These are phyloP conservation scores for Crithidia sp. DNA, from an alignment of 208 protist genomes.

Conservation along the genomic window DNA sequence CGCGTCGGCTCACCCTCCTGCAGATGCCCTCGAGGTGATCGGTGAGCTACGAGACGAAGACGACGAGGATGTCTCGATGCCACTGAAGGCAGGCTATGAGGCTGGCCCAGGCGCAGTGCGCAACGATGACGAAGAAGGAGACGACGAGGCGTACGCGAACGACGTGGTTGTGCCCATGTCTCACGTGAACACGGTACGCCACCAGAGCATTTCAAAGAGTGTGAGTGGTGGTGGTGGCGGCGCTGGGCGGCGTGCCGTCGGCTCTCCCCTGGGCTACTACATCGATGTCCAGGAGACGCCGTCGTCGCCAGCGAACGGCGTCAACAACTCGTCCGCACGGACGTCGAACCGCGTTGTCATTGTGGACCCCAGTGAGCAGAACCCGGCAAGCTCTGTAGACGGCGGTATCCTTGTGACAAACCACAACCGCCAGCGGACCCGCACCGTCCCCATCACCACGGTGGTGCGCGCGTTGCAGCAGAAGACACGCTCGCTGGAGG, in stretches of 20 bases:
- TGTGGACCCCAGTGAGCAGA: background rate
- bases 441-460: slow-evolving; percentile 19
- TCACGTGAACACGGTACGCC: slow-evolving; percentile 13
- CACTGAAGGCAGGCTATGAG: background rate
- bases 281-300: background rate
- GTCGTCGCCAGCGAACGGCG: background rate
- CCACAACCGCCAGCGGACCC: slow-evolving; percentile 21
- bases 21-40: slow-evolving; percentile 31
- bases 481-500: slow-evolving; percentile 65
- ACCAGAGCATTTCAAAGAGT: background rate
- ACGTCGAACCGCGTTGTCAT: slow-evolving; percentile 19
- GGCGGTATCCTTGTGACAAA: slow-evolving; percentile 1
- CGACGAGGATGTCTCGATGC: background rate
- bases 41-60: slow-evolving; percentile 29
- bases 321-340: background rate
- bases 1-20: slow-evolving; percentile 23
- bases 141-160: background rate
- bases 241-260: background rate
- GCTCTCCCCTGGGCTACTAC: slow-evolving; percentile 1
- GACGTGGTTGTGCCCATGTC: slow-evolving; percentile 19
- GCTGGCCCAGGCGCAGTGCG: background rate
- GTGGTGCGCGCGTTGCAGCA: slow-evolving; percentile 77
- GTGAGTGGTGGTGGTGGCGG: background rate
- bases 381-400: background rate
- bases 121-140: background rate